These are phyloP conservation scores for Pseudophaeomoniella oleicola DNA, from an alignment of 2,329 filamentous ascomycete genomes.

Conservation along the genomic window DNA sequence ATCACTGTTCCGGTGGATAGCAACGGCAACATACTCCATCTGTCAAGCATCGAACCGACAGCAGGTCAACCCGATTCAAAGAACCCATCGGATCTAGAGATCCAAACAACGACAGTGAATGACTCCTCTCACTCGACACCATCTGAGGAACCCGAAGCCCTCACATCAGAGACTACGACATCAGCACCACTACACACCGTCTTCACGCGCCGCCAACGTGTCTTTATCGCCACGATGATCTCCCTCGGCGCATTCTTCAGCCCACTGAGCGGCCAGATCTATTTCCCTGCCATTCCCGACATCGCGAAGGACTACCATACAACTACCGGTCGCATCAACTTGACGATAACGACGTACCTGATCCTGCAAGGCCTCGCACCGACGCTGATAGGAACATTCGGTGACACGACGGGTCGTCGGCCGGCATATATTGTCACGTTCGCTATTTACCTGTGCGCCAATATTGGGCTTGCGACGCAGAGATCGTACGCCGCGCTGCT, in stretches of 20 bases:
- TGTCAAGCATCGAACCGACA: no score
- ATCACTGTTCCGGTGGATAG: no score
- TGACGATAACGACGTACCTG: conserved; percentile 13
- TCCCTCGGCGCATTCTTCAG: neutral
- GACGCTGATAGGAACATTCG: conserved; percentile 35
- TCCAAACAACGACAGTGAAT: no score
- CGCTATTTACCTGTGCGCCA: conserved; percentile 25
- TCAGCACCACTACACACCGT: neutral
- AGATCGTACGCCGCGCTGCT: conserved; percentile 22
- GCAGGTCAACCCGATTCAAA: no score
- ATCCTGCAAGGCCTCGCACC: conserved; percentile 40
- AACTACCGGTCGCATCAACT: conserved; percentile 5
- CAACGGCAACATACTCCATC: no score
- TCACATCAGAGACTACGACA: no score
- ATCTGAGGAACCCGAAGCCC: no score
- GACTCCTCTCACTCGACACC: no score
- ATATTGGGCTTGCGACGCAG: conserved; percentile 24
- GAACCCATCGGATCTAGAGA: no score
- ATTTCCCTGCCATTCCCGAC: neutral
- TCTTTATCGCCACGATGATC: neutral
- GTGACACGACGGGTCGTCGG: conserved; percentile 35
- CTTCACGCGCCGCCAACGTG: neutral
- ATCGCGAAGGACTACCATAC: conserved; percentile 1
- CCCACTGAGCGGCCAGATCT: neutral
- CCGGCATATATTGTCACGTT: conserved; percentile 35